Evolutionary conservation across 345 rosid genomes (phyloP).

Genomic region (Aegle marmelos): DNA sequence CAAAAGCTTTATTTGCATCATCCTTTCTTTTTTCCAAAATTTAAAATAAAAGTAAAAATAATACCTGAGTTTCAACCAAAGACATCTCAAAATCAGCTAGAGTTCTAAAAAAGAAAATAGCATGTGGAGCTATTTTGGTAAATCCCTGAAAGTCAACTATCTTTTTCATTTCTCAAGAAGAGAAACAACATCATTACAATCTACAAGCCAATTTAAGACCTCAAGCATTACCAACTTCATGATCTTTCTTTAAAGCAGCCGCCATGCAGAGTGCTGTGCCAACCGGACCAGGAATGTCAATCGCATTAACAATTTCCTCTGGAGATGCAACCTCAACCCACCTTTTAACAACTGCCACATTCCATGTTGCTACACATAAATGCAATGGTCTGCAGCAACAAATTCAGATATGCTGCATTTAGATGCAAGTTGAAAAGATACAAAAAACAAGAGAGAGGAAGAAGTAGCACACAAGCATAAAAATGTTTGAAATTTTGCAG

Average conservation of each 20-base stretch:
- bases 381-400: constrained; percentile 74
- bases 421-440: neutral
- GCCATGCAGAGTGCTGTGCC: constrained; percentile 97
- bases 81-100: neutral
- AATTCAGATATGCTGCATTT: constrained; percentile 13
- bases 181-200: neutral
- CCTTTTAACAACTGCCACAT: constrained; percentile 85
- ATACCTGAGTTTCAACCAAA: neutral
- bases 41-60: neutral
- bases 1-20: neutral
- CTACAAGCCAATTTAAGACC: constrained; percentile 8
- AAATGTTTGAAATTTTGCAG: constrained; percentile 4
- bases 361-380: constrained; percentile 82
- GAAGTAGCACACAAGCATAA: neutral
- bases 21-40: neutral
- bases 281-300: constrained; percentile 70
- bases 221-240: constrained; percentile 68
- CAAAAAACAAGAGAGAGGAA: neutral
- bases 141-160: neutral
- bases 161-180: neutral
- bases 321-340: constrained; percentile 83
- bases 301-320: constrained; percentile 68
- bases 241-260: constrained; percentile 86
- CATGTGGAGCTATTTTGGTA: neutral
- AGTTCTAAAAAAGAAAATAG: neutral